phyloP scores from a whole-genome alignment of 1,284 basidiomycete genomes.

The Retiboletus fuscus region DNA sequence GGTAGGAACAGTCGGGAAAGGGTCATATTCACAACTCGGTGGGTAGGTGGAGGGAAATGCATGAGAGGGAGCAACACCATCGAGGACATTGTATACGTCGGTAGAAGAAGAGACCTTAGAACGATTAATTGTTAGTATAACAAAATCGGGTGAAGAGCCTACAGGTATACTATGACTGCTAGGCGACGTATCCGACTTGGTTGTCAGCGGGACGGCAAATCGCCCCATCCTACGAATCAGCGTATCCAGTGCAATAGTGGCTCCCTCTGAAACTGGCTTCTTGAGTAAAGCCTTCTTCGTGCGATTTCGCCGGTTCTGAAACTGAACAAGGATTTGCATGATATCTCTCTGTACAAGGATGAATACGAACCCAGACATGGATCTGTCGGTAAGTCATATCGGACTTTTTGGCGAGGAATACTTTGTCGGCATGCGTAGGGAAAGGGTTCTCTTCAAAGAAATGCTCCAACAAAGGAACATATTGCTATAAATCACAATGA shows the following conservation, averaged over 20 bases:
- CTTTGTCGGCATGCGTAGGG: slow-evolving; percentile 58
- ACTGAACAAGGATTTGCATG: slow-evolving; percentile 41
- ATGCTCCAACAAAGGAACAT: slow-evolving; percentile 58
- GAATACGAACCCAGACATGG: slow-evolving; percentile 60
- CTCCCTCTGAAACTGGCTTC: not conserved
- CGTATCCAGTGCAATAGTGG: not conserved
- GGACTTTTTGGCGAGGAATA: slow-evolving; percentile 55
- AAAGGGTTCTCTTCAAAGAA: slow-evolving; percentile 63
- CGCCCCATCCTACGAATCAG: not conserved
- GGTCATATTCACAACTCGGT: slow-evolving; percentile 6
- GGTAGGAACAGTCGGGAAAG: slow-evolving; percentile 1
- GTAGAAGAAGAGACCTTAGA: not conserved
- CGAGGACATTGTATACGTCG: not conserved
- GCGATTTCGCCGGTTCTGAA: slow-evolving; percentile 61
- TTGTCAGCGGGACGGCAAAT: not conserved
- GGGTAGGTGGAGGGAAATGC: slow-evolving; percentile 1
- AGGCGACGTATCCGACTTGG: not conserved
- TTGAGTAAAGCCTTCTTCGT: slow-evolving; percentile 35
- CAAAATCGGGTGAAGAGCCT: not conserved
- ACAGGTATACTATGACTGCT: not conserved
- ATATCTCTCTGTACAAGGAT: not conserved
- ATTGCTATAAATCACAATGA: not conserved
- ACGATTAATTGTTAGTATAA: not conserved
- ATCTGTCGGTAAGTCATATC: slow-evolving; percentile 65
- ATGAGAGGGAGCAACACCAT: not conserved